Evolutionary conservation across 257 asterid genomes (phyloP).

Genomic region (Nemophila menziesii): DNA sequence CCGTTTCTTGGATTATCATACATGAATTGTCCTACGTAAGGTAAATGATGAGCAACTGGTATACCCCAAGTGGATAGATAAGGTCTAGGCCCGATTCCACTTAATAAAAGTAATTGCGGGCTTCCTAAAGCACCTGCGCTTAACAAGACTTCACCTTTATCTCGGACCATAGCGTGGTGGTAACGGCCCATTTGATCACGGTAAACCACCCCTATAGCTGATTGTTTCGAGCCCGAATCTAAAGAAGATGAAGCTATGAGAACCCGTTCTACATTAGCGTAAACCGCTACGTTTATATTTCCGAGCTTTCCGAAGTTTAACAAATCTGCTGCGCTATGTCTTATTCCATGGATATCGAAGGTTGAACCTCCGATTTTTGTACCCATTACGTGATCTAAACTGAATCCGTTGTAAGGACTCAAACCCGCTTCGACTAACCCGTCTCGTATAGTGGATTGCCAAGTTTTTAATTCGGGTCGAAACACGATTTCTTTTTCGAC

Average conservation of each 20-base stretch:
- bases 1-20: conserved; percentile 93
- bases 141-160: conserved; percentile 58
- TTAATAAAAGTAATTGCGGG: conserved; percentile 73
- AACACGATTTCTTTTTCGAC: conserved; percentile 73
- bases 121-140: conserved; percentile 86
- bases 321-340: conserved; percentile 79
- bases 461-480: conserved; percentile 52
- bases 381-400: conserved; percentile 60
- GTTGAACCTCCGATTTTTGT: conserved; percentile 91
- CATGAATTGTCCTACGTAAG: conserved; percentile 66
- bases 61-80: conserved; percentile 86
- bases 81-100: conserved; percentile 77
- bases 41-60: conserved; percentile 54
- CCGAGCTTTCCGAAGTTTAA: conserved; percentile 45
- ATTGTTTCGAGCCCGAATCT: conserved; percentile 10
- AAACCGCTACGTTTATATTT: conserved; percentile 48
- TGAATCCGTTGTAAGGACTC: conserved; percentile 61
- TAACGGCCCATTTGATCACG: conserved; percentile 40
- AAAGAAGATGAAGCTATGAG: conserved; percentile 25
- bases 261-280: conserved; percentile 66
- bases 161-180: conserved; percentile 67
- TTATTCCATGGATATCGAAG: conserved; percentile 48
- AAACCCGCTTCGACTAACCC: conserved; percentile 69
- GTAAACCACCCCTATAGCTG: conserved; percentile 61
- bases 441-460: conserved; percentile 78